phyloP scores from a whole-genome alignment of 1,284 basidiomycete genomes.

The Ustilago nuda region DNA sequence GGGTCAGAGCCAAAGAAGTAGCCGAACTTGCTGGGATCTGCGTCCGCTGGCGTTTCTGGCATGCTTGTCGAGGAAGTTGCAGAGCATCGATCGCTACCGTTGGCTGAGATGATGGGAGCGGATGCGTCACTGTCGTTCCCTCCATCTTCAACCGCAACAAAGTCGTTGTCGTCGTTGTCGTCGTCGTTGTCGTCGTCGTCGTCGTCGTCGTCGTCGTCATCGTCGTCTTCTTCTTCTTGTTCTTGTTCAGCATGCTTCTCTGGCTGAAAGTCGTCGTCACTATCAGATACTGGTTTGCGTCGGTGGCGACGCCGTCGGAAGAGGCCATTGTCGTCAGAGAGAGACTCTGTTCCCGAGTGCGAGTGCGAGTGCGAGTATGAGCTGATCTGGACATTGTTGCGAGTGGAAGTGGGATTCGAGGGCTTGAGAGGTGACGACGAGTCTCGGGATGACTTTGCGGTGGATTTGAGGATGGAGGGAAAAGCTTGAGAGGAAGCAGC shows the following conservation, averaged over 20 bases:
- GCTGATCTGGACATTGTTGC: constrained; percentile 2
- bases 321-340: constrained; percentile 21
- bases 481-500: background rate
- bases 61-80: constrained; percentile 24
- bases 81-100: constrained; percentile 3
- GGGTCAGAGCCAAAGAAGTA: constrained; percentile 37
- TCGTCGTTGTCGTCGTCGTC: constrained; percentile 23
- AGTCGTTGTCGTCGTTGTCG: constrained; percentile 6
- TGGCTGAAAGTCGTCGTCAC: constrained; percentile 35
- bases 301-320: constrained; percentile 19
- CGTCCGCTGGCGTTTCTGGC: constrained; percentile 40
- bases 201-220: constrained; percentile 12
- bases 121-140: constrained; percentile 9
- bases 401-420: background rate
- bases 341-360: constrained; percentile 17
- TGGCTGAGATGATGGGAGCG: background rate
- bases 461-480: background rate
- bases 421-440: constrained; percentile 11
- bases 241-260: constrained; percentile 21
- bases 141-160: no score
- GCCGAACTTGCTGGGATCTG: constrained; percentile 9
- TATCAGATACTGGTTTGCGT: constrained; percentile 16
- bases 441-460: background rate
- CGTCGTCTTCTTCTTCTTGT: constrained; percentile 22
- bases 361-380: constrained; percentile 12